Evolutionary conservation across 2,329 filamentous ascomycete genomes (phyloP), one percentile per base, ranked within the genome.

Genomic region (Fusarium lyarnte): DNA sequence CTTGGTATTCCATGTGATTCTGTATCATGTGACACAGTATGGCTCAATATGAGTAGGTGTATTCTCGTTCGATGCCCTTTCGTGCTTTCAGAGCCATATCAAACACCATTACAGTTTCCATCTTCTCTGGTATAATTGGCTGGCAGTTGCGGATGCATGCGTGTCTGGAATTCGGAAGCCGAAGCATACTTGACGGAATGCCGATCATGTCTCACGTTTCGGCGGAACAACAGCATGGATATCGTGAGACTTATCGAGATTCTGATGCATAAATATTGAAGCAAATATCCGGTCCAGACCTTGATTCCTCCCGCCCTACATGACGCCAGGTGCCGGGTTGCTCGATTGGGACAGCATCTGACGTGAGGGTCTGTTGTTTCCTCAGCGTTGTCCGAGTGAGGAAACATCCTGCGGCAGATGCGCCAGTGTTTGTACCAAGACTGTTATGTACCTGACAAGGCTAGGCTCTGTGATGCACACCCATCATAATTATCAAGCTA

Each of bases 111-210:
- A 12, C 1, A 2, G 2, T 12, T 5, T 11, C 11, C 2, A 10
- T 8, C 2, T 0, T 33, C 8, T 16, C 25, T 23, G 6, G 16
- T 14, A 4, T 3, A 10, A 58, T 23, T 38, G 25, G 21, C 12
- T 47, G 23, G 8, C 29, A 36, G 21, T 9, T 58, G 46, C 27
- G 17, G 31, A 5, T 25, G 4, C 31, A 35, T 29, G 11, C 16
- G 13, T 39, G 17, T 33, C 29, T 38, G 45, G 51, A 58, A 39
- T 47, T 53, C 66, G 66, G 66, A 52, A 64, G 51, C 66, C 66
- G 66, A 53, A 47, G 13, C 12, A 38, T 42, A 3, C 10, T 16
- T n/a, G 6, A 16, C 36, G 14, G 27, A 38, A 66, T 35, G 25
- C n/a, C 11, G 31, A 39, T 33, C 9, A 31, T 46, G 13, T 54